phyloP scores from a whole-genome alignment of 1,139 yeast genomes.

The Diutina mesorugosa region DNA sequence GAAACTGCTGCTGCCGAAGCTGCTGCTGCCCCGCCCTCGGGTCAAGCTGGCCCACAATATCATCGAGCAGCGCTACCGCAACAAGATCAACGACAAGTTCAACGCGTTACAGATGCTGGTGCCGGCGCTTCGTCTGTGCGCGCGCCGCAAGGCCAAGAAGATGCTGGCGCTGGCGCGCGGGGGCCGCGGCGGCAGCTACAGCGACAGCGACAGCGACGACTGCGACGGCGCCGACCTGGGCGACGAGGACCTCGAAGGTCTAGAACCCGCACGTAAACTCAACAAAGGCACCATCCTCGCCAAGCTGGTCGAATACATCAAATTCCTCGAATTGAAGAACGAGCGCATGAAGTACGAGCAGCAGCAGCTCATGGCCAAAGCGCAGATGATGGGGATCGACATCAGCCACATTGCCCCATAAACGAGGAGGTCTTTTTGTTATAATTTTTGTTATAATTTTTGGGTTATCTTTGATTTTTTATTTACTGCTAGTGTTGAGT shows the following conservation, averaged over 20 bases:
- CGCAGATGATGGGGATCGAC: constrained; percentile 15
- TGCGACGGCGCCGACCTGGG: constrained; percentile 6
- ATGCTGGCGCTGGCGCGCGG: constrained; percentile 4
- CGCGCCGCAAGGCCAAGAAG: constrained; percentile 12
- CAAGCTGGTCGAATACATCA: constrained; percentile 31
- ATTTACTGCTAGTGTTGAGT: no score
- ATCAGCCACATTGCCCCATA: not conserved
- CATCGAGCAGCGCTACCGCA: constrained; percentile 33
- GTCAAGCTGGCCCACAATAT: constrained; percentile 22
- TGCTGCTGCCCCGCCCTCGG: not conserved
- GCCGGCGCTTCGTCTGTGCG: constrained; percentile 25
- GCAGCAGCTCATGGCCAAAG: constrained; percentile 17
- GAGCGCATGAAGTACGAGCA: constrained; percentile 21
- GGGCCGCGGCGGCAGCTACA: constrained; percentile 10
- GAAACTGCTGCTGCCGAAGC: not conserved
- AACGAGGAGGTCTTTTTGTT: not conserved
- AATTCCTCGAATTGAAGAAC: constrained; percentile 28
- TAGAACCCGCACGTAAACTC: constrained; percentile 31
- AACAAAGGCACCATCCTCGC: constrained; percentile 33
- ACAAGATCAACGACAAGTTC: constrained; percentile 33
- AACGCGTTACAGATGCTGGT: constrained; percentile 27
- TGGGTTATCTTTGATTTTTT: not conserved
- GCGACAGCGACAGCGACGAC: constrained; percentile 8
- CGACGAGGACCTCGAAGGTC: constrained; percentile 23
- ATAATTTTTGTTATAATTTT: no score